Evolutionary conservation across 208 protist species (phyloP), one percentile per base, ranked within the genome.

Genomic region (Naegleria fowleri): DNA sequence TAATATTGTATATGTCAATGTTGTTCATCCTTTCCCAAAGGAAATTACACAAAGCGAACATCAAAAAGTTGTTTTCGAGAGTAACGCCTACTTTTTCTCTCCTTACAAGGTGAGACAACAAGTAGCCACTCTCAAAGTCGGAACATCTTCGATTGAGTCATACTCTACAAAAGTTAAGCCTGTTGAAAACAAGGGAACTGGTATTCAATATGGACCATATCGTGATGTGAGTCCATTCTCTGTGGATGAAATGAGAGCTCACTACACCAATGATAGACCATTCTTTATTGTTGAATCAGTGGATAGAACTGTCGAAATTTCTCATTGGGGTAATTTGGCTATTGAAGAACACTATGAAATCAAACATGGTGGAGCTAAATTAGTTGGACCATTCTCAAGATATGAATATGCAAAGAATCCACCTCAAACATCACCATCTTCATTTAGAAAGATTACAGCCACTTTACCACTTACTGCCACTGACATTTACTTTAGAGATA

Each of bases 401-500:
- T 90, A n/a, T 48, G 91, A 92, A 38, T 92, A 92, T 39, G 25
- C 38, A 25, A 88, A 55, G 39, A 92, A 40, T 36, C 39, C 83
- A 36, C 2, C 0, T 5, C 25, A 58, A 59, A 85, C n/a, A 39
- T 48, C 52, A 38, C 88, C 89, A 41, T 11, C 86, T 13, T 90
- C 92, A 19, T 93, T 93, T 38, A 92, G 36, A 41, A 39, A 75
- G 55, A 43, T 93, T 29, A 88, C 41, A 38, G 90, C 91, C 9
- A 67, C 22, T 29, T 86, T 93, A 38, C 92, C 92, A 33, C 11
- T 43, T 33, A 33, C 4, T 19, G 92, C 92, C 13, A 41, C 4
- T 33, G 92, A 92, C 19, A 93, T 93, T 91, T 93, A 92, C 41
- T 93, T 88, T 39, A 16, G 92, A 83, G 92, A 93, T 58, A n/a